phyloP scores from a whole-genome alignment of 1,284 basidiomycete genomes.

The Cutaneotrichosporon cutaneum region DNA sequence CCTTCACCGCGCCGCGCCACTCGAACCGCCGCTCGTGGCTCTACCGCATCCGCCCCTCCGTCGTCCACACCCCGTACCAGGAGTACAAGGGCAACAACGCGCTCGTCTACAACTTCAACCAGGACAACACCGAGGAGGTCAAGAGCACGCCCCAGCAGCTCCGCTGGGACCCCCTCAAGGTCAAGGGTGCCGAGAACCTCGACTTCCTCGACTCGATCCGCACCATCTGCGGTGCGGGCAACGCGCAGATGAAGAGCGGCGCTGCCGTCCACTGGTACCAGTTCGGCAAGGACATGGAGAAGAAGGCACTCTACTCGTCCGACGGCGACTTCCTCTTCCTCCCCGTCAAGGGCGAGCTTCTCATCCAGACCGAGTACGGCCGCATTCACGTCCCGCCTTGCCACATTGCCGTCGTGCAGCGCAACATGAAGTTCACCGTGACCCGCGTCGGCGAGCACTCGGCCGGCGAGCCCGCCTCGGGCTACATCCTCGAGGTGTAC shows the following conservation, averaged over 20 bases:
- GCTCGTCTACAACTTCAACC: conserved; percentile 16
- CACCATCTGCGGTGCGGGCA: conserved; percentile 65
- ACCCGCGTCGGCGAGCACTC: conserved; percentile 13
- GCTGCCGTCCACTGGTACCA: conserved; percentile 65
- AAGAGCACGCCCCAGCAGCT: conserved; percentile 60
- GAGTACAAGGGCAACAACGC: conserved; percentile 12
- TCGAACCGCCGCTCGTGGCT: conserved; percentile 57
- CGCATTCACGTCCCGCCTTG: conserved; percentile 66
- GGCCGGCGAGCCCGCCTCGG: conserved; percentile 28
- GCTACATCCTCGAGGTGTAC: conserved; percentile 62
- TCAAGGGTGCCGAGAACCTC: conserved; percentile 52
- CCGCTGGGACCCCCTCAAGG: conserved; percentile 62
- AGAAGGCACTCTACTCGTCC: conserved; percentile 64
- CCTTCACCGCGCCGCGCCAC: conserved; percentile 61
- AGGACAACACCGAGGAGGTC: conserved; percentile 11
- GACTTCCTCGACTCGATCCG: conserved; percentile 66
- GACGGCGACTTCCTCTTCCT: conserved; percentile 69
- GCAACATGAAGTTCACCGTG: conserved; percentile 67
- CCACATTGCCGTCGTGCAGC: conserved; percentile 64
- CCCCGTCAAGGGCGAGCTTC: conserved; percentile 64
- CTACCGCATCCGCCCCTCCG: conserved; percentile 59
- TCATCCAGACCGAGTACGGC: conserved; percentile 70
- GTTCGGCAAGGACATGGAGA: conserved; percentile 64
- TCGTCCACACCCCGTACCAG: conserved; percentile 56
- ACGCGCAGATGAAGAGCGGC: conserved; percentile 63